Conservation (phyloP, 2,329 filamentous ascomycete genomes). For the Calonectria pteridis region DNA sequence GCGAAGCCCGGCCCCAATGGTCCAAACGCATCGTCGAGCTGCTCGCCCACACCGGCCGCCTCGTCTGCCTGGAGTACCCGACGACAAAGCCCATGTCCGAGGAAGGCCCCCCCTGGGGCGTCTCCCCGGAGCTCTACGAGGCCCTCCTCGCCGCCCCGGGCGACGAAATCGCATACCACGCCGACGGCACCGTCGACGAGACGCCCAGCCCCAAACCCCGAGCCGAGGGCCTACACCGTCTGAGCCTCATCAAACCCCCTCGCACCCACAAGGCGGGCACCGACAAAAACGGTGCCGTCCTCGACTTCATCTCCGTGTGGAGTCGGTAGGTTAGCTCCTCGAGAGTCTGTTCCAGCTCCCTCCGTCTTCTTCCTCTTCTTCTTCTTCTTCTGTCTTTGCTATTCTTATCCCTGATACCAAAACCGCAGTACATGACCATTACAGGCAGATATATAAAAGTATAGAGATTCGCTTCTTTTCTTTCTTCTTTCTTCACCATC, state of each 20-base stretch:
- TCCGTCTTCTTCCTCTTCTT: conserved; percentile 27
- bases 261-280: conserved; percentile 63
- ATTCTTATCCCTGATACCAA: conserved; percentile 41
- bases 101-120: conserved; percentile 79
- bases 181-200: conserved; percentile 58
- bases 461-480: conserved; percentile 24
- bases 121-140: conserved; percentile 77
- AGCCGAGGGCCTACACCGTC: conserved; percentile 54
- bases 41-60: conserved; percentile 61
- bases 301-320: conserved; percentile 69
- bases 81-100: conserved; percentile 74
- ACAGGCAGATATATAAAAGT: conserved; percentile 38
- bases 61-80: conserved; percentile 82
- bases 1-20: conserved; percentile 64
- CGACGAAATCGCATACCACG: conserved; percentile 71
- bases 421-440: conserved; percentile 37
- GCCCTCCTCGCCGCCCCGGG: conserved; percentile 79
- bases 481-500: background rate
- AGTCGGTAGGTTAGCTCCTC: conserved; percentile 43
- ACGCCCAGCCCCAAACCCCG: conserved; percentile 54
- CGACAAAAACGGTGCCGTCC: conserved; percentile 58
- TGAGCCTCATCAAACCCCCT: conserved; percentile 63
- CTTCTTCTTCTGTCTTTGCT: conserved; percentile 25
- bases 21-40: conserved; percentile 64
- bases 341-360: conserved; percentile 7